These are phyloP conservation scores for Tuber calosporum DNA, from an alignment of 495 filamentous ascomycete species.

Conservation along the genomic window DNA sequence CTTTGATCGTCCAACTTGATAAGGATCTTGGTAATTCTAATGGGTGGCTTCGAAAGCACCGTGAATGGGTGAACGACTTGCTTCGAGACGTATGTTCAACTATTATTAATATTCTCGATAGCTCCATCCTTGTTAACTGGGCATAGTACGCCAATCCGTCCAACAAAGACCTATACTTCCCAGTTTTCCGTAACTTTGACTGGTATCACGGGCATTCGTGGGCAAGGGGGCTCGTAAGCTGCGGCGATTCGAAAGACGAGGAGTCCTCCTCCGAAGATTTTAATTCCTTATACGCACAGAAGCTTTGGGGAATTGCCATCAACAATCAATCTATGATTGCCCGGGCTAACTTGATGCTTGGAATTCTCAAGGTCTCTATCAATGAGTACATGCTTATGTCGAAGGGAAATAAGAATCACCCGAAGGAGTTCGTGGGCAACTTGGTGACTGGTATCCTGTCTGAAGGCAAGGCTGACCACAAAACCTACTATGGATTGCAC, in stretches of 20 bases:
- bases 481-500: constrained; percentile 82
- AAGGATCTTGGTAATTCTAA: constrained; percentile 42
- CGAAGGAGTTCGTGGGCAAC: constrained; percentile 66
- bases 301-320: constrained; percentile 81
- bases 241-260: constrained; percentile 79
- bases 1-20: constrained; percentile 76
- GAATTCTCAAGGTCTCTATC: constrained; percentile 61
- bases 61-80: constrained; percentile 51
- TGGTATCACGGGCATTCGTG: constrained; percentile 94
- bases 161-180: constrained; percentile 64
- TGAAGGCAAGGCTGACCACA: constrained; percentile 93
- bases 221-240: constrained; percentile 86
- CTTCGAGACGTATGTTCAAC: constrained; percentile 55
- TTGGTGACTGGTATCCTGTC: constrained; percentile 86
- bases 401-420: constrained; percentile 64
- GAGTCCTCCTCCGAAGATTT: constrained; percentile 85
- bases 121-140: neutral
- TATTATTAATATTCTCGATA: neutral
- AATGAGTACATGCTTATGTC: constrained; percentile 74
- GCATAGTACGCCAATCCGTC: constrained; percentile 57
- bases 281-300: constrained; percentile 77
- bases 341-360: constrained; percentile 75
- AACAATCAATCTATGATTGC: constrained; percentile 75
- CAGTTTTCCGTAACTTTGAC: constrained; percentile 75
- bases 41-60: constrained; percentile 52